Base-by-base conservation (phyloP, 768 basidiomycete species). In the Pleurotus cornucopiae region DNA sequence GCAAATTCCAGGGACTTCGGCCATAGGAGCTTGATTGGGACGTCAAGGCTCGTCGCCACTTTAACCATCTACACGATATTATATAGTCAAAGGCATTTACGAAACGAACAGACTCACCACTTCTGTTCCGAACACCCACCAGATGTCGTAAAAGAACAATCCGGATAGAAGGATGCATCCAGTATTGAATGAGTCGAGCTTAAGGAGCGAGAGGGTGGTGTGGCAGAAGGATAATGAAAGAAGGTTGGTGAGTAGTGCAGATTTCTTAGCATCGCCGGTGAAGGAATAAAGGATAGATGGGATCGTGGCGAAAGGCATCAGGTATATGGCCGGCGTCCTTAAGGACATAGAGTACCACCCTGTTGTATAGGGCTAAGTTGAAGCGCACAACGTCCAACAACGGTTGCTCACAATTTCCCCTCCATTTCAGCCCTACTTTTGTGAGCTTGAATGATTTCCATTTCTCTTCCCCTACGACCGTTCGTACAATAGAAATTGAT, bases 21-120 rank as follows among this genome's bases (percentile, higher is more conserved):
- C 85, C 88, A 93, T 38, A 95, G 75, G 30, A 98, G 78, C 71
- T 97, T 98, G 73, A 98, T 95, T 16, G 96, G 96, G 23, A 89
- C 85, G 63, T 98, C 93, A 34, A 98, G 80, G 40, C 78, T 83
- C 18, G 88, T 94, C 1, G 96, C 96, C 1, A 98, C 96, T 61
- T 85, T 85, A 20, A 96, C 86, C 95, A 98, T 98, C 90, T 93
- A 7, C 46, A 57, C 23, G 46, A 16, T 52, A 26, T 18, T 60
- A 21, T 58, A 49, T 26, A 48, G 43, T 20, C 16, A 39, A 16
- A 46, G 16, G 54, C n/a, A 25, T 20, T 55, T 38, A 44, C 39
- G 16, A 14, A 49, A 57, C 13, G 16, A n/a, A 40, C 16, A 37
- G 47, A 75, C 88, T 67, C 68, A 90, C 90, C 70, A 93, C 90